Evolutionary conservation across 2,329 filamentous ascomycete genomes (phyloP).

Genomic region (Cladophialophora bantiana): DNA sequence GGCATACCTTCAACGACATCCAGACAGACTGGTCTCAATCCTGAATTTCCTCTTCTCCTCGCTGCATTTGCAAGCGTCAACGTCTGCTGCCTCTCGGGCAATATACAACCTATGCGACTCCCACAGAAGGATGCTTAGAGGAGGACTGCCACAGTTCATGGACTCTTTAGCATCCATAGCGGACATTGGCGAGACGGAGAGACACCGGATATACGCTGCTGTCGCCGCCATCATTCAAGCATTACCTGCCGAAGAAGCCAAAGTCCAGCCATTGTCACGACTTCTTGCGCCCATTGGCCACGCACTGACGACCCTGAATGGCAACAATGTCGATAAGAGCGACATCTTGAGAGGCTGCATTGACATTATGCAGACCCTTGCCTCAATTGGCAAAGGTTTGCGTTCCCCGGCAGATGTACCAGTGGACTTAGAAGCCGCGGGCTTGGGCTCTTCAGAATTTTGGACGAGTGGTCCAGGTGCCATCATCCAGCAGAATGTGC

Average conservation of each 20-base stretch:
- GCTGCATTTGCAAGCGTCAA: slow-evolving; percentile 50
- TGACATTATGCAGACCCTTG: slow-evolving; percentile 47
- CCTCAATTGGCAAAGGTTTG: slow-evolving; percentile 39
- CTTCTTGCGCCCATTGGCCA: slow-evolving; percentile 47
- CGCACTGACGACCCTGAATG: slow-evolving; percentile 44
- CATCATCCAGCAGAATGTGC: slow-evolving; percentile 29
- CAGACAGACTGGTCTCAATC: slow-evolving; percentile 49
- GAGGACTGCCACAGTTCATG: slow-evolving; percentile 53
- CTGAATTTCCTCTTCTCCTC: slow-evolving; percentile 56
- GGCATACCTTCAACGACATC: slow-evolving; percentile 53
- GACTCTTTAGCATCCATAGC: slow-evolving; percentile 45
- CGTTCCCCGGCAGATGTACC: slow-evolving; percentile 36
- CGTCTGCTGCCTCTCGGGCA: slow-evolving; percentile 52
- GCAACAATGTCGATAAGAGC: slow-evolving; percentile 46
- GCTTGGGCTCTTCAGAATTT: slow-evolving; percentile 18
- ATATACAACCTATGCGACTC: slow-evolving; percentile 54
- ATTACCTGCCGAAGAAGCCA: slow-evolving; percentile 49
- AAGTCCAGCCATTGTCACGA: slow-evolving; percentile 48
- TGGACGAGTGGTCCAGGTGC: slow-evolving; percentile 37
- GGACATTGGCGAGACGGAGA: slow-evolving; percentile 33
- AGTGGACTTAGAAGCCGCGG: slow-evolving; percentile 33
- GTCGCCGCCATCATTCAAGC: slow-evolving; percentile 55
- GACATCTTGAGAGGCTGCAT: slow-evolving; percentile 46
- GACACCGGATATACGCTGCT: slow-evolving; percentile 49
- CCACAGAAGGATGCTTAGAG: slow-evolving; percentile 50